Conservation (phyloP, 768 basidiomycete species). For the Amanita jacksonii region DNA sequence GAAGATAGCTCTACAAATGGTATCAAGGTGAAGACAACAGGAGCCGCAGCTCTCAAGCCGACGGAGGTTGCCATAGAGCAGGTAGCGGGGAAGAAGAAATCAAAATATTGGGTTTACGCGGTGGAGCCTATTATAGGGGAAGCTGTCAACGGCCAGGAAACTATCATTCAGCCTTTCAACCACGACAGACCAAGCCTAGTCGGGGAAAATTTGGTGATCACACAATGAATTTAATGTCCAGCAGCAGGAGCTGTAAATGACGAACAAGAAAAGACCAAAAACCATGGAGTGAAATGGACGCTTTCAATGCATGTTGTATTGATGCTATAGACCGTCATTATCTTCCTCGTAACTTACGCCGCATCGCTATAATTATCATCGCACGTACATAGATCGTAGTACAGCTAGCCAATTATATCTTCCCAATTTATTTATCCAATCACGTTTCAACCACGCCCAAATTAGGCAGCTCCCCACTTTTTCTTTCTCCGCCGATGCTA, state of each 20-base stretch:
- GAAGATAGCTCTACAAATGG: slow-evolving; percentile 21
- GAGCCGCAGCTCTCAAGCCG: slow-evolving; percentile 60
- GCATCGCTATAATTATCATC: background rate
- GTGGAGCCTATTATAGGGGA: slow-evolving; percentile 48
- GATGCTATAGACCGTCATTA: background rate
- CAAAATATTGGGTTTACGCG: slow-evolving; percentile 85
- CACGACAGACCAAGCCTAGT: slow-evolving; percentile 1
- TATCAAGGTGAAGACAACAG: slow-evolving; percentile 39
- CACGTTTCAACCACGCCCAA: too few relatives aligned
- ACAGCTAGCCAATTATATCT: background rate
- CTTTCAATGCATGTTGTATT: slow-evolving; percentile 9
- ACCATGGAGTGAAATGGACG: background rate
- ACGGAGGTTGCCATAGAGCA: slow-evolving; percentile 69
- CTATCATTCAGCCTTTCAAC: background rate
- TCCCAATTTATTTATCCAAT: slow-evolving; percentile 1
- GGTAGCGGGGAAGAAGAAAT: slow-evolving; percentile 72
- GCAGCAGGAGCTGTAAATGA: background rate
- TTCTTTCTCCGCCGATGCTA: slow-evolving; percentile 26
- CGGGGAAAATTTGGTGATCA: slow-evolving; percentile 2
- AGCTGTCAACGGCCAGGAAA: background rate
- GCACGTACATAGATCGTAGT: background rate
- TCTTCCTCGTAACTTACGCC: slow-evolving; percentile 3
- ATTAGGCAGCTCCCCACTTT: background rate
- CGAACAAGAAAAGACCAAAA: slow-evolving; percentile 3
- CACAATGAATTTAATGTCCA: too few relatives aligned